phyloP scores from a whole-genome alignment of 108 stramenopile genomes.

The Nitzschia sp. region DNA sequence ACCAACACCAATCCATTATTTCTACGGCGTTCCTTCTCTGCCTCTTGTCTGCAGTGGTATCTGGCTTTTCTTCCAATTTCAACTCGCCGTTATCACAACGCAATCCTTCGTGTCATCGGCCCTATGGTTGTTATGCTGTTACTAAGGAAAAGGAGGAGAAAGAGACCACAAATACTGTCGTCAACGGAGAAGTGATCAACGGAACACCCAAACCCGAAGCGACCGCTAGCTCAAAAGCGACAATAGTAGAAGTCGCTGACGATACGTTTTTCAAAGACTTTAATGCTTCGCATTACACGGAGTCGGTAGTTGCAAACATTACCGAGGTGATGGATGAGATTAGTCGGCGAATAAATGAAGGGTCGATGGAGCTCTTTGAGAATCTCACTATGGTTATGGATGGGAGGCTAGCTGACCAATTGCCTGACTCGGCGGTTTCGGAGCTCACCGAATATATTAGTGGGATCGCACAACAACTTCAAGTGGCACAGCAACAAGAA shows the following conservation, averaged over 20 bases:
- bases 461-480: slow-evolving; percentile 38
- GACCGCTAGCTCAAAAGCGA: background rate
- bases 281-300: slow-evolving; percentile 16
- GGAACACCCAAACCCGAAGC: background rate
- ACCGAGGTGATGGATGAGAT: slow-evolving; percentile 47
- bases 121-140: slow-evolving; percentile 27
- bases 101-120: slow-evolving; percentile 1
- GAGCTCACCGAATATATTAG: slow-evolving; percentile 43
- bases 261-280: slow-evolving; percentile 7
- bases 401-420: slow-evolving; percentile 3
- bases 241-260: background rate
- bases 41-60: background rate
- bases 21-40: background rate
- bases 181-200: background rate
- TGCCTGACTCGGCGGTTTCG: slow-evolving; percentile 35
- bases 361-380: slow-evolving; percentile 46
- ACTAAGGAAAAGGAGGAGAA: slow-evolving; percentile 23
- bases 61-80: background rate
- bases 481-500: slow-evolving; percentile 53
- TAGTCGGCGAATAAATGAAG: slow-evolving; percentile 39
- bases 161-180: background rate
- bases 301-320: slow-evolving; percentile 6
- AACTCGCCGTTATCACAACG: background rate
- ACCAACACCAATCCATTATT: too few species aligned
- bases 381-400: slow-evolving; percentile 52